Base-by-base conservation (phyloP, 805 yeast species). In the Yarrowia hollandica region DNA sequence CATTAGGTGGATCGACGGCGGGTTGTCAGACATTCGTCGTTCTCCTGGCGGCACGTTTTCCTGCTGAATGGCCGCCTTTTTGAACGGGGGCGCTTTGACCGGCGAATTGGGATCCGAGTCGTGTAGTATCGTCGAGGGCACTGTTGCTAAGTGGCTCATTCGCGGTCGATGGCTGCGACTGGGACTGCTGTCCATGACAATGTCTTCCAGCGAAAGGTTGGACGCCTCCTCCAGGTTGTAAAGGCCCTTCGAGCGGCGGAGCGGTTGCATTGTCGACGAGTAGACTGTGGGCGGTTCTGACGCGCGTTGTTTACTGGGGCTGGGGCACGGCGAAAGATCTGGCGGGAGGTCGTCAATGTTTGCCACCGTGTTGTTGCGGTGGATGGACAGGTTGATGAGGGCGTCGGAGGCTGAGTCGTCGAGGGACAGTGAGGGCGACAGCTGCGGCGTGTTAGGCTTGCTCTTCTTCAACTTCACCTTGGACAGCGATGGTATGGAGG, bases 191-290 rank as follows among this genome's bases (percentile, higher is more conserved):
- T 48, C 55, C 54, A 44, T 44, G 23, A n/a, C 16, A 5, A 52
- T 18, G 6, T 52, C 44, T 10, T 52, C 58, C 11, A 52, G 50
- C 12, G 31, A n/a, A 14, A 39, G 30, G 10, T 28, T 28, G 15
- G 69, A 67, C 19, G 75, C 76, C 58, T 69, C 70, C 61, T 73
- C 76, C 33, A 75, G 72, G 62, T 75, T 74, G 33, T 75, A 63
- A 33, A 74, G 67, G 8, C 78, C 76, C 21, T 73, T 67, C 4
- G 78, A 75, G 30, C 78, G 68, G 12, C 74, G 69, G 23, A 75
- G 63, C 30, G 73, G 60, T 41, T 62, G 62, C 58, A 52, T 52
- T 10, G 58, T 52, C 10, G 58, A 52, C 18, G 58, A 52, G 26
- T 52, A 35, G 14, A 34, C 59, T 4, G 35, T 35, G 48, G 58